Base-by-base conservation (phyloP, 129 eudicot genomes). In the Kitagawia praeruptora region DNA sequence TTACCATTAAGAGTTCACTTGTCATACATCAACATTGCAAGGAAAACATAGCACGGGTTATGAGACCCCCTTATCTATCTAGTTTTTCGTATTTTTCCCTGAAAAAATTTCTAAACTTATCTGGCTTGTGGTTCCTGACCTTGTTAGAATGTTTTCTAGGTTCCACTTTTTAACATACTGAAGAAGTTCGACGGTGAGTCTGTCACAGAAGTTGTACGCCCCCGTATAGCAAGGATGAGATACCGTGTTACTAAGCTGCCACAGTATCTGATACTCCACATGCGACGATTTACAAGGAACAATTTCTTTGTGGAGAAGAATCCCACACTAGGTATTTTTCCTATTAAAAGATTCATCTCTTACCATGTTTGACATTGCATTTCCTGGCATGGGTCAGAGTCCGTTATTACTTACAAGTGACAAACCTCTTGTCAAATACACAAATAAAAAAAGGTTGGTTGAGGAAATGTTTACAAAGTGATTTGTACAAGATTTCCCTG, bases 151-250 rank as follows among this genome's bases (percentile, higher is more conserved):
- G 40, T 49, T 58, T 64, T 70, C 39, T 69, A 96, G 99, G 97
- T 96, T 84, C 99, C 97, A 64, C 97, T 96, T 85, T 96, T 96
- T 84, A 92, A 96, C 86, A 92, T 96, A 77, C 83, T 96, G 85
- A 96, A 96, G 89, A 96, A 96, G 83, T 96, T 96, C 46, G 99
- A 96, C 75, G 99, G 99, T 38, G 99, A 96, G 84, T 87, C 87
- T 18, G 86, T 96, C 28, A 96, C 95, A 4, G 99, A 96, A 85
- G 99, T 96, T 75, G 99, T 92, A 85, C 95, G 98, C 41, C 99
- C 99, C 74, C 94, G 85, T 74, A 79, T 91, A 74, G 99, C 99
- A 76, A 92, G 99, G 87, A 92, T 90, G 98, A 92, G 87, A 85
- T 92, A 96, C 82, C 98, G 98, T 66, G 97, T 96, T 38, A 92